Base-by-base conservation (phyloP, 768 basidiomycete species). In the Mycena alexandri region DNA sequence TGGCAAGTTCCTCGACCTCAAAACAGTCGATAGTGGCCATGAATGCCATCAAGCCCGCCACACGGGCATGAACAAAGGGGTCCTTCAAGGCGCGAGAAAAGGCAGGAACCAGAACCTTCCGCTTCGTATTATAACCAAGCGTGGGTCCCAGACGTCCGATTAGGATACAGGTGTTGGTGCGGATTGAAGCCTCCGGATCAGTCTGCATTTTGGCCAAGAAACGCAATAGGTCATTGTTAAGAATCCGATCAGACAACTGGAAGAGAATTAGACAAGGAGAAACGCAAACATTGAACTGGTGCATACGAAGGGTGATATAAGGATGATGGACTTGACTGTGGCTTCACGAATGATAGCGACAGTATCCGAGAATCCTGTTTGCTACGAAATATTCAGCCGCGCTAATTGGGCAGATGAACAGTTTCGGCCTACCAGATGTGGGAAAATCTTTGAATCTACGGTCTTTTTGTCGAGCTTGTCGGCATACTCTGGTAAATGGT, bases 91-190 rank as follows among this genome's bases (percentile, higher is more conserved):
- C 93, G 50, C 95, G 86, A 5, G 92, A 86, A 77, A 99, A 98
- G 5, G 98, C 98, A 5, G 96, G 95, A 1, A 98, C 94, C 8
- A 99, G 88, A n/a, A 99, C 95, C 75, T 99, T 99, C 71, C 91
- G 89, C 76, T 96, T 95, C 4, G 97, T 98, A 73, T 95, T 91
- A 63, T 92, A 88, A 1, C 93, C 93, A 1, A 99, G 81, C 2
- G 88, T 86, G 0, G 94, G 94, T 0, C 93, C 96, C 7, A 99
- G 84, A 9, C 97, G 88, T 19, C 96, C 97, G 63, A 99, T 89
- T 5, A 99, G 87, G 71, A 99, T 98, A 74, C 95, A 97, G 0
- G 98, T 98, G 74, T 99, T 99, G 17, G 98, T 99, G 51, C 98
- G 88, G 72, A 99, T 98, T 7, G 96, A 96, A 4, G 96, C 88